phyloP scores from a whole-genome alignment of 176 grass and related monocot species.

The Olyra latifolia region DNA sequence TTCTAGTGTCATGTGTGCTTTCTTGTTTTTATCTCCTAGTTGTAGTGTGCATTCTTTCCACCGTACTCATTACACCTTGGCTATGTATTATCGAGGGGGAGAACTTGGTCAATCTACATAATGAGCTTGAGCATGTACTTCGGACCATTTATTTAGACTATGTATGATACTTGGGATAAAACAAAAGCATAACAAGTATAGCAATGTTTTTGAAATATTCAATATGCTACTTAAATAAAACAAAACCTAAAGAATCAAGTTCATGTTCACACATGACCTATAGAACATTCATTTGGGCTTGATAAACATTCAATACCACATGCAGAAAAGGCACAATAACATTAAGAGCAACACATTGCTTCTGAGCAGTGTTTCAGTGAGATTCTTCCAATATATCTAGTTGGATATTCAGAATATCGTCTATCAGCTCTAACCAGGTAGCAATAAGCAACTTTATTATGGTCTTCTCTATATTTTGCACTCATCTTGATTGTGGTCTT shows the following conservation, averaged over 20 bases:
- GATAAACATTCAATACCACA: not conserved
- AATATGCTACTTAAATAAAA: not conserved
- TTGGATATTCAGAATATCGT: constrained; percentile 7
- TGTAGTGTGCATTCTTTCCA: no score
- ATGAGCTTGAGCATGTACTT: no score
- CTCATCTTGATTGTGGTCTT: no score
- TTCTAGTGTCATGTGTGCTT: no score
- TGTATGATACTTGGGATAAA: not conserved
- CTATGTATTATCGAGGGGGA: no score
- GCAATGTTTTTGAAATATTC: not conserved
- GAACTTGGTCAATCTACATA: no score
- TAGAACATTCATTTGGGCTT: not conserved
- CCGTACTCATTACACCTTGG: no score
- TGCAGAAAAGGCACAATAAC: not conserved
- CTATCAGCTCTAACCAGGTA: constrained; percentile 34
- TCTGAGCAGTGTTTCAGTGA: not conserved
- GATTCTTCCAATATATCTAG: not conserved
- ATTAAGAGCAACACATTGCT: not conserved
- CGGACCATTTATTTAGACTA: no score
- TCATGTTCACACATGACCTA: not conserved
- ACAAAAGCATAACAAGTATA: not conserved
- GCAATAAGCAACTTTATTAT: constrained; percentile 78
- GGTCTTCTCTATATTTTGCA: no score
- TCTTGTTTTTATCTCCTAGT: no score
- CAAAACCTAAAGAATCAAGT: not conserved